These are phyloP conservation scores for Alopecurus myosuroides DNA, from an alignment of 176 grass and related monocot genomes.

Conservation along the genomic window DNA sequence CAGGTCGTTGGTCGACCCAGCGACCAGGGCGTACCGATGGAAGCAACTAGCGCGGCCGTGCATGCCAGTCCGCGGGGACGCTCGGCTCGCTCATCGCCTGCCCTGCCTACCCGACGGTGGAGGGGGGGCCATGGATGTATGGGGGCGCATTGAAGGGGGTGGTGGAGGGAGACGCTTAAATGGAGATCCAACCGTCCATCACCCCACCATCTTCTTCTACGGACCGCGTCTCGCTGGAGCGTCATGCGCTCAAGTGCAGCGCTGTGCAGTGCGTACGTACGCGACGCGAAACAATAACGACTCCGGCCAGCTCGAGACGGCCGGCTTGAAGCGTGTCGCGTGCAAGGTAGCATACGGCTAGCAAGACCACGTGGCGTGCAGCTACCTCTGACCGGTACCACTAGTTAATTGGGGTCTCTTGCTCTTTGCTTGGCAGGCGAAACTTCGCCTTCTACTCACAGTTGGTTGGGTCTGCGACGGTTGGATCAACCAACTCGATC, in stretches of 20 bases:
- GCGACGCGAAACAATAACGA: neutral
- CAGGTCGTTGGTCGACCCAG: slow-evolving; percentile 31
- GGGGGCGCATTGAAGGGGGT: slow-evolving; percentile 44
- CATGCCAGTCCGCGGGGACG: neutral
- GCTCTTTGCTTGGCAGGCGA: neutral
- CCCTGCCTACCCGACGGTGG: neutral
- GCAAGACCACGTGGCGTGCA: slow-evolving; percentile 9
- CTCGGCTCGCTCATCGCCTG: neutral
- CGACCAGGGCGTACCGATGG: neutral
- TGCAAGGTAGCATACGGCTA: neutral
- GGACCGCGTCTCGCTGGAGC: neutral
- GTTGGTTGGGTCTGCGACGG: neutral
- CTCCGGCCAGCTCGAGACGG: neutral
- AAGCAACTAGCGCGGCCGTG: neutral
- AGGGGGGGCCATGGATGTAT: slow-evolving; percentile 2
- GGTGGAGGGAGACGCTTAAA: slow-evolving; percentile 4
- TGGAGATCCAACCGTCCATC: slow-evolving; percentile 14
- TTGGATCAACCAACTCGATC: slow-evolving; percentile 25
- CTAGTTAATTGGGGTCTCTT: neutral
- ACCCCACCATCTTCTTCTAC: neutral
- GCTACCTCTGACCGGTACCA: neutral
- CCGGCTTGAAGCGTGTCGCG: neutral
- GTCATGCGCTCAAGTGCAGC: neutral
- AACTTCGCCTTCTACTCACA: neutral
- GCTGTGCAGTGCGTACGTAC: neutral